These are phyloP conservation scores for Wilcoxina mikolae DNA, from an alignment of 495 filamentous ascomycete species.

Conservation along the genomic window DNA sequence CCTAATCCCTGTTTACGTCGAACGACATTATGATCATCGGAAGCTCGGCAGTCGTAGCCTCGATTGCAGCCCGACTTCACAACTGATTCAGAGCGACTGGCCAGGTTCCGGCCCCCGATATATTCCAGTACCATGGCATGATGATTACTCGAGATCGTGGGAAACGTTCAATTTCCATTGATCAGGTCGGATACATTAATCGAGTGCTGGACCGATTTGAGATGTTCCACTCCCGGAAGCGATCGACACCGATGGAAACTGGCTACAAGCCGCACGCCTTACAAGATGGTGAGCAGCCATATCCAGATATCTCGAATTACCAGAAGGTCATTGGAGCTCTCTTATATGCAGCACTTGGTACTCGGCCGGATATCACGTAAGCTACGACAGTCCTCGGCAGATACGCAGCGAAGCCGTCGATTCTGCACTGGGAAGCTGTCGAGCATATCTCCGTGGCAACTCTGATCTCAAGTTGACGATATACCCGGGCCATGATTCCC, in stretches of 20 bases:
- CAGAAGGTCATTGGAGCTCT: neutral
- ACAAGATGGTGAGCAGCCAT: neutral
- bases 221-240: neutral
- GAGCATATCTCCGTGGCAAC: neutral
- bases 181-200: neutral
- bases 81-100: too few species aligned
- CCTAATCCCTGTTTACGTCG: neutral
- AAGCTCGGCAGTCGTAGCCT: too few species aligned
- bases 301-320: too few species aligned
- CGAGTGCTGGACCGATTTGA: neutral
- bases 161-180: neutral
- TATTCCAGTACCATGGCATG: neutral
- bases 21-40: neutral
- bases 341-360: neutral
- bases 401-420: neutral
- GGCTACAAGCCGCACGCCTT: neutral
- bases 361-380: conserved; percentile 1
- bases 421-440: neutral
- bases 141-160: neutral
- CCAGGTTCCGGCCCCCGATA: too few species aligned
- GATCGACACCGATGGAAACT: neutral
- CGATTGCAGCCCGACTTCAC: too few species aligned
- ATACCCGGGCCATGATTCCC: neutral
- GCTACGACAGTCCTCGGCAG: neutral
- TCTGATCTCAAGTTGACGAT: neutral